A percentile compares a stretch with the other conserved stretches of the same genome.
Evolutionary conservation across 1,284 basidiomycete species (phyloP).

Genomic region (Vanrija humicola): DNA sequence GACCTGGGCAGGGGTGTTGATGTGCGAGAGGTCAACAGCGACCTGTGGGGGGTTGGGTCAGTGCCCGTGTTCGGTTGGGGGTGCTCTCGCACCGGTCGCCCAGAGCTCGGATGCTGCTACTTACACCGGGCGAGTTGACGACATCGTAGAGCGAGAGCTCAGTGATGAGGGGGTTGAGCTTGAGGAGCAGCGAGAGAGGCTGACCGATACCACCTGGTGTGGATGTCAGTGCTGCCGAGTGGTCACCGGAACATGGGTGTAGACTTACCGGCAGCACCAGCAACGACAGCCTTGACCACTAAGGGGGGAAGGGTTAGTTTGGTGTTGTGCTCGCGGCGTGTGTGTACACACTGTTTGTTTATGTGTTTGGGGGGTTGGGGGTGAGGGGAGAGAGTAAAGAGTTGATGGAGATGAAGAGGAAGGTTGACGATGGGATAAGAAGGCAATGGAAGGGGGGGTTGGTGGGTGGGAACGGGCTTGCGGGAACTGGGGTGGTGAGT

Average conservation of each 20-base stretch:
- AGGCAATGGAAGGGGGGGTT: background rate
- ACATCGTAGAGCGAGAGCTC: constrained; percentile 87
- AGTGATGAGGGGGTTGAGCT: constrained; percentile 77
- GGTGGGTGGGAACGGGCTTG: background rate
- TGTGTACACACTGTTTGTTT: constrained; percentile 6
- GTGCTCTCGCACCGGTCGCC: background rate
- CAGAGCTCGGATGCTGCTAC: constrained; percentile 12
- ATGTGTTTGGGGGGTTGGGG: background rate
- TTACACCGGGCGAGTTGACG: constrained; percentile 48
- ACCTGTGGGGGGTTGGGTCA: constrained; percentile 48
- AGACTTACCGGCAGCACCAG: constrained; percentile 76
- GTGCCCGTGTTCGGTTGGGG: background rate
- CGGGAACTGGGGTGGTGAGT: background rate
- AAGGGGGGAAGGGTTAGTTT: constrained; percentile 11
- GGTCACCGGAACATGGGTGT: no score
- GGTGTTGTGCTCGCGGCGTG: background rate
- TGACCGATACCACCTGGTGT: constrained; percentile 66
- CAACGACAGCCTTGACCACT: constrained; percentile 90
- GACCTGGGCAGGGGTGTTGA: constrained; percentile 83
- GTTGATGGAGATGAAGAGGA: background rate
- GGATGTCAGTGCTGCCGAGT: background rate
- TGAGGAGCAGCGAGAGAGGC: constrained; percentile 85
- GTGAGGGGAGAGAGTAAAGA: background rate
- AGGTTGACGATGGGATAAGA: background rate
- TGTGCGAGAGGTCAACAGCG: constrained; percentile 86